Conservation (phyloP, 164 flowering plant species). For the Malania oleifera region DNA sequence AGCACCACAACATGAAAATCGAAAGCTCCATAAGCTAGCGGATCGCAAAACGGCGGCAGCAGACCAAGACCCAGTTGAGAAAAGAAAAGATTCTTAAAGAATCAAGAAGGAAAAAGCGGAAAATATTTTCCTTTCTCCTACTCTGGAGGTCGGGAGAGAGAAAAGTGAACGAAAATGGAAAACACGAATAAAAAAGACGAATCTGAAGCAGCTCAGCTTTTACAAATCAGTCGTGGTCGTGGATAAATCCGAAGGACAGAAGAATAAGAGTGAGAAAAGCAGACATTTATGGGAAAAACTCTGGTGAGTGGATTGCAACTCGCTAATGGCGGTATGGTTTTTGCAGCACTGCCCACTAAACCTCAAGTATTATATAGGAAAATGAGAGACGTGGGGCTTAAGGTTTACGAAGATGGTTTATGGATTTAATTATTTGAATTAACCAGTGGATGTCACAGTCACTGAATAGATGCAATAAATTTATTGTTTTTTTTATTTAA, state of each 20-base stretch:
- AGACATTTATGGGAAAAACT: constrained; percentile 3
- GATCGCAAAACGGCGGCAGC: neutral
- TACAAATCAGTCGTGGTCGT: constrained; percentile 1
- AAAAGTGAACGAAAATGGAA: neutral
- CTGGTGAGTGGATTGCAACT: constrained; percentile 11
- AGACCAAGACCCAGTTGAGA: constrained; percentile 9
- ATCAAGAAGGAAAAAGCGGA: neutral
- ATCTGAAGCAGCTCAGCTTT: neutral
- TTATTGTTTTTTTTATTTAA: no score
- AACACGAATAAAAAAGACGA: neutral
- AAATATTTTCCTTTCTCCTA: constrained; percentile 2
- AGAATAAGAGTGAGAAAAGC: constrained; percentile 6
- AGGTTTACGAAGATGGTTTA: no score
- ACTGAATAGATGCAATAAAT: no score
- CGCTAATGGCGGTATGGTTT: constrained; percentile 3
- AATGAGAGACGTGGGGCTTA: no score
- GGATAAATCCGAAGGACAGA: constrained; percentile 1
- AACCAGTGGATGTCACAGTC: no score
- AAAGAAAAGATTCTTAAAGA: neutral
- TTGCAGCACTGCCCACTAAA: no score
- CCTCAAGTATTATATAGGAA: no score
- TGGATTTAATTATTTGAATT: no score
- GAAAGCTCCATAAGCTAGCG: neutral
- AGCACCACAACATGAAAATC: constrained; percentile 2
- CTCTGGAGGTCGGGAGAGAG: neutral